phyloP scores from a whole-genome alignment of 2,329 filamentous ascomycete genomes.

The Fusarium ambrosium region DNA sequence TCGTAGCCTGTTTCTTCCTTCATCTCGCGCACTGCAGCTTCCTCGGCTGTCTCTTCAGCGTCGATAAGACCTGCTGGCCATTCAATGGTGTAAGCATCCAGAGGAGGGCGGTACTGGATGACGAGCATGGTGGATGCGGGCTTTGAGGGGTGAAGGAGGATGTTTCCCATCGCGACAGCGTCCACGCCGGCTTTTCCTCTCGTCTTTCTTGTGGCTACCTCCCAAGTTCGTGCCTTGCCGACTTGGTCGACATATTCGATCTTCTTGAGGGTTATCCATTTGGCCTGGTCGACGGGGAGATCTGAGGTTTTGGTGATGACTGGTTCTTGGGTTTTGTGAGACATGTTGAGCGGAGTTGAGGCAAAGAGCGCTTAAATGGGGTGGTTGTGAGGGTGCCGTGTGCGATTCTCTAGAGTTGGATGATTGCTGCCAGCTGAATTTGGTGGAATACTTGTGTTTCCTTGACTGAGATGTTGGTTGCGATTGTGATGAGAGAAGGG shows the following conservation, averaged over 20 bases:
- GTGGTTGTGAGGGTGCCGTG: not conserved
- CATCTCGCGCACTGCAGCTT: conserved; percentile 45
- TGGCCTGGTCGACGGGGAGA: conserved; percentile 40
- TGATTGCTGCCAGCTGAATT: no score
- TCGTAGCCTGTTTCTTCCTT: conserved; percentile 46
- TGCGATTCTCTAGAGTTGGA: no score
- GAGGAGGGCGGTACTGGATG: conserved; percentile 46
- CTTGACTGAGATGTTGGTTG: not conserved
- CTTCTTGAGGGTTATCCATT: conserved; percentile 45
- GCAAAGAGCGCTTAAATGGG: not conserved
- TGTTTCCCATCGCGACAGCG: conserved; percentile 47
- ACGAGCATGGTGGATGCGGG: conserved; percentile 45
- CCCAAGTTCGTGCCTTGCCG: conserved; percentile 44
- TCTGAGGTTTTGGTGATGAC: conserved; percentile 43
- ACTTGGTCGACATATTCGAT: conserved; percentile 47
- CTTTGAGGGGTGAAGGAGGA: conserved; percentile 44
- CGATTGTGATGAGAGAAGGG: not conserved
- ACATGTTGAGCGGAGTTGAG: conserved; percentile 13
- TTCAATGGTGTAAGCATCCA: conserved; percentile 46
- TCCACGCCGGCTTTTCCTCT: conserved; percentile 43
- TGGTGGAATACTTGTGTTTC: not conserved
- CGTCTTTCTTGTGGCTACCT: conserved; percentile 46
- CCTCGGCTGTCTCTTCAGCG: conserved; percentile 42
- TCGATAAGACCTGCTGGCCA: conserved; percentile 46
- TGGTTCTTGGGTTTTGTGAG: conserved; percentile 41